Percentiles rank a stretch among this genome's conserved stretches.
Conservation (phyloP, 2,329 filamentous ascomycete genomes). For the Periconia sp. region DNA sequence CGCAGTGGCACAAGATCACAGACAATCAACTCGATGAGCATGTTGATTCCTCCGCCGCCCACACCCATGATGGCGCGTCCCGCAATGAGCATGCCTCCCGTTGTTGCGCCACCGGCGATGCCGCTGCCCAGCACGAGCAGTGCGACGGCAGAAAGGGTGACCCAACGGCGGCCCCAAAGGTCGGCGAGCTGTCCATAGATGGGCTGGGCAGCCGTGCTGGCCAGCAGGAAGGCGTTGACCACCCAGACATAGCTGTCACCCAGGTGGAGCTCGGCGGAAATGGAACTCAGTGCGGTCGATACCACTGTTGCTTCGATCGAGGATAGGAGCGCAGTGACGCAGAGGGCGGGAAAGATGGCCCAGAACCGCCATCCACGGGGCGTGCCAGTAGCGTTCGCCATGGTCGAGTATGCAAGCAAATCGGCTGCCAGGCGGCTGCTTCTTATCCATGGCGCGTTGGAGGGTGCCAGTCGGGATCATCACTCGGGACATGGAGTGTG, state of each 20-base stretch:
- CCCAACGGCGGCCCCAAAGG: conserved; percentile 55
- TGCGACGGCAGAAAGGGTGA: conserved; percentile 34
- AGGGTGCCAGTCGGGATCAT: too few relatives aligned
- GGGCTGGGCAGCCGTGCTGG: conserved; percentile 51
- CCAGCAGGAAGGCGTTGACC: background rate
- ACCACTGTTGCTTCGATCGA: conserved; percentile 37
- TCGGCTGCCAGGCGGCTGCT: too few relatives aligned
- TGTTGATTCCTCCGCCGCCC: conserved; percentile 50
- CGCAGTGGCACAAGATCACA: conserved; percentile 50
- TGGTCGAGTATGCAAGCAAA: too few relatives aligned
- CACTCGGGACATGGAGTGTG: too few relatives aligned
- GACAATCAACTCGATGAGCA: conserved; percentile 51
- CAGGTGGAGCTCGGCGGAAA: conserved; percentile 31
- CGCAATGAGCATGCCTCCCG: conserved; percentile 54
- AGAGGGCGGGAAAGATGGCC: conserved; percentile 33
- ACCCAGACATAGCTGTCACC: conserved; percentile 41
- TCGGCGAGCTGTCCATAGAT: conserved; percentile 55
- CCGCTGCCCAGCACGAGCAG: conserved; percentile 59
- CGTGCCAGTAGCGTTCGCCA: too few relatives aligned
- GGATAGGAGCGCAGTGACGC: conserved; percentile 23
- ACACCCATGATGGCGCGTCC: conserved; percentile 60
- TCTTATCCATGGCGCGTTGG: too few relatives aligned
- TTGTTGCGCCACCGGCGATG: conserved; percentile 55
- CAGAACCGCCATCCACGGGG: conserved; percentile 15
- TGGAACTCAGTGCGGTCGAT: conserved; percentile 43